These are phyloP conservation scores for Arthrobotrys conoides DNA, from an alignment of 2,329 filamentous ascomycete species.

Conservation along the genomic window DNA sequence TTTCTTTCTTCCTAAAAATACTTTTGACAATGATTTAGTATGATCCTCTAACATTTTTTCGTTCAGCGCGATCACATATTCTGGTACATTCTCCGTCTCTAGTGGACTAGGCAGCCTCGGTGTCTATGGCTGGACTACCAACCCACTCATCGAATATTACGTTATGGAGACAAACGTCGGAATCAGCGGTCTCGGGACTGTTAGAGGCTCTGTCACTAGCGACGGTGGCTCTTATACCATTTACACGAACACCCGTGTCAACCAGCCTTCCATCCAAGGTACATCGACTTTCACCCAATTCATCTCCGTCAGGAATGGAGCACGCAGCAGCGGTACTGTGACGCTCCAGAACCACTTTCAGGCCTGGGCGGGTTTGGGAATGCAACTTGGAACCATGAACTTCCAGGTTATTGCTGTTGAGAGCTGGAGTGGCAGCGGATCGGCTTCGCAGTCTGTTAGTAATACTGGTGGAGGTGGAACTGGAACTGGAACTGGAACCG, in stretches of 20 bases:
- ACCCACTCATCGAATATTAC: slow-evolving; percentile 68
- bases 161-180: slow-evolving; percentile 68
- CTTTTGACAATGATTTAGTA: not conserved
- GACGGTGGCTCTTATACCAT: slow-evolving; percentile 68
- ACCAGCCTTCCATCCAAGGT: slow-evolving; percentile 70
- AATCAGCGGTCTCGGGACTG: slow-evolving; percentile 66
- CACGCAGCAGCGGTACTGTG: slow-evolving; percentile 71
- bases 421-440: slow-evolving; percentile 71
- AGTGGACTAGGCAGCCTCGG: slow-evolving; percentile 66
- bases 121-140: slow-evolving; percentile 68
- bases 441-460: slow-evolving; percentile 69
- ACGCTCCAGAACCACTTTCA: slow-evolving; percentile 71
- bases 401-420: slow-evolving; percentile 74
- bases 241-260: slow-evolving; percentile 67
- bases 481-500: slow-evolving; percentile 12
- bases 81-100: slow-evolving; percentile 65
- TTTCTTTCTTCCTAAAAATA: not conserved
- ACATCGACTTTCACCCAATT: slow-evolving; percentile 72
- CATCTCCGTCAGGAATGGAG: slow-evolving; percentile 70
- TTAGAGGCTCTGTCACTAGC: slow-evolving; percentile 66
- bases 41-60: not conserved
- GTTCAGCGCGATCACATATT: slow-evolving; percentile 65
- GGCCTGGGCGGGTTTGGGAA: slow-evolving; percentile 70
- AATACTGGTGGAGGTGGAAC: slow-evolving; percentile 37
- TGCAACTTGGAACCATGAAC: slow-evolving; percentile 70